phyloP scores from a whole-genome alignment of 2,329 filamentous ascomycete genomes.

The Penicillium sp. region DNA sequence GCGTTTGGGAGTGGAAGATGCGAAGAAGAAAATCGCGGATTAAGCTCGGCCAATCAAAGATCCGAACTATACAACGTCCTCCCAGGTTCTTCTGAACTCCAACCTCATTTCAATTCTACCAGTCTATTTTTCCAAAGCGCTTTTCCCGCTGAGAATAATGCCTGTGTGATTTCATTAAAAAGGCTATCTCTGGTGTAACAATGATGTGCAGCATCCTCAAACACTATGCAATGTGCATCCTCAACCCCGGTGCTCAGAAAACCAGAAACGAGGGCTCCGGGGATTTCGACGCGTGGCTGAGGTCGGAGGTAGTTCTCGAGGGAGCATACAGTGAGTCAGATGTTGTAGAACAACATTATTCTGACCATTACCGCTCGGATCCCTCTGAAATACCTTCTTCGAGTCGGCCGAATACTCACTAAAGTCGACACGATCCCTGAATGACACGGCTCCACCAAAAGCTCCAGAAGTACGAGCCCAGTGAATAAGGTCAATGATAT shows the following conservation, averaged over 20 bases:
- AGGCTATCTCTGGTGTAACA: too few species aligned
- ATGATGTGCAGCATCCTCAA: too few species aligned
- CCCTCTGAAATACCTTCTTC: not conserved
- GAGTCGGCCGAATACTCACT: not conserved
- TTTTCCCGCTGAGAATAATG: not conserved
- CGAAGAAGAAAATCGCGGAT: slow-evolving; percentile 3
- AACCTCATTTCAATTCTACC: not conserved
- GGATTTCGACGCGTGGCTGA: not conserved
- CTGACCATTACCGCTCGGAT: not conserved
- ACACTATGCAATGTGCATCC: too few species aligned
- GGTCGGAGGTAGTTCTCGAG: not conserved
- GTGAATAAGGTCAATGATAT: not conserved
- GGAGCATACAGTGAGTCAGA: not conserved
- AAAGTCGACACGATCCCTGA: not conserved
- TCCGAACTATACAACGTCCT: slow-evolving; percentile 12
- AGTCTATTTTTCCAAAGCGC: not conserved
- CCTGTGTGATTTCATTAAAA: too few species aligned
- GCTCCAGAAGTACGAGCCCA: not conserved
- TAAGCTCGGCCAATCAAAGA: slow-evolving; percentile 23
- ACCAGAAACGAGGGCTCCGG: not conserved
- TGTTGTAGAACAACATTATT: not conserved
- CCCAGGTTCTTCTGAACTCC: not conserved
- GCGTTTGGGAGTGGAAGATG: not conserved
- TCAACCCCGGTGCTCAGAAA: not conserved
- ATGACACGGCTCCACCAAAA: not conserved